Evolutionary conservation across 352 stramenopile genomes (phyloP), one percentile per base, ranked within the genome.

Genomic region (Phytophthora hibernalis): DNA sequence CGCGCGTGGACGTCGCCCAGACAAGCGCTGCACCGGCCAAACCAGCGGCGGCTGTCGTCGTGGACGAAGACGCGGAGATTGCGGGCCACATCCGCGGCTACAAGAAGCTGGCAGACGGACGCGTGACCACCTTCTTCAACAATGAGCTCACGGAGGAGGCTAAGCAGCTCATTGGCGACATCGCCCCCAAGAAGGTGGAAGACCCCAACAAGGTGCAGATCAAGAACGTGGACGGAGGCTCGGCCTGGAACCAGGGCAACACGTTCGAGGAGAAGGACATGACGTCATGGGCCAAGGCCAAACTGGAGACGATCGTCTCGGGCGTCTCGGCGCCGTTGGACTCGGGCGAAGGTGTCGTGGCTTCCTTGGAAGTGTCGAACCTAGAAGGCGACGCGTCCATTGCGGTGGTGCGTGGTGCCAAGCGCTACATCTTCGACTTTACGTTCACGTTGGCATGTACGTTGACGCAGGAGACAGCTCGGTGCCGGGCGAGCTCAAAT

Each of bases 101-200:
- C 85, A 98, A 98, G 80, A 98, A 97, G 74, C 92, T 97, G 26
- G 83, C 87, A n/a, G 95, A 99, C 67, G 98, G 98, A 26, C 97
- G 97, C 59, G 98, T 98, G 61, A 99, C 97, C 47, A 99, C 96
- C 16, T 99, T 98, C 64, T 99, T 99, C 78, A 98, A 99, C 88
- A 98, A 98, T 69, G 97, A 99, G 68, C 85, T 99, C 15, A 97
- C 90, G 21, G 97, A 99, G 51, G 93, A 99, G 64, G 93, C 92
- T n/a, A 99, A 98, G 68, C 79, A 87, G 56, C 96, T 99, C 71
- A 98, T 98, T 61, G 97, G 98, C 49, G 99, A 99, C 82, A 98
- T 96, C 42, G 89, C 90, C 11, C 91, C 89, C 28, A 91, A 97
- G 72, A 91, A 92, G 61, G 87, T 95, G 18, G 74, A 87, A 22